Percentiles rank a stretch among this genome's conserved stretches.
phyloP scores from a whole-genome alignment of 257 asterid species.

The Thymus quinquecostatus region DNA sequence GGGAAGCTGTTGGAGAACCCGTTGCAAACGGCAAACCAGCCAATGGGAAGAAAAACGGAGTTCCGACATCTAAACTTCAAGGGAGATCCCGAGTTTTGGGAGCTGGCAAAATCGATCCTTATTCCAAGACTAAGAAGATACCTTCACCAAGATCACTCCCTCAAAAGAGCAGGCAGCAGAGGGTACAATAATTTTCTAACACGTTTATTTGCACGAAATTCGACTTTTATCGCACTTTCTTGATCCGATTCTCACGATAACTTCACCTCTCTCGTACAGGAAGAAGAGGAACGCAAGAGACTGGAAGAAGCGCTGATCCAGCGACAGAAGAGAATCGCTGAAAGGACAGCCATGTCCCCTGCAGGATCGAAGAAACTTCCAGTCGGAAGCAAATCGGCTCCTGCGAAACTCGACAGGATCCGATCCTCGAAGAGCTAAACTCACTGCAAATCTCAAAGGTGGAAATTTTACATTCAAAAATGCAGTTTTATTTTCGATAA shows the following conservation, averaged over 20 bases:
- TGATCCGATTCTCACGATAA: neutral
- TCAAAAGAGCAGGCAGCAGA: slow-evolving; percentile 68
- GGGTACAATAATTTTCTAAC: slow-evolving; percentile 41
- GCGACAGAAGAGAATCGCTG: slow-evolving; percentile 82
- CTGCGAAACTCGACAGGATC: slow-evolving; percentile 45
- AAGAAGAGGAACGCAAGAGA: slow-evolving; percentile 77
- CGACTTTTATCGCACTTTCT: slow-evolving; percentile 8
- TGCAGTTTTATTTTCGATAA: neutral
- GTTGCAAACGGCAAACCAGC: slow-evolving; percentile 46
- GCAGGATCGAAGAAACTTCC: slow-evolving; percentile 48
- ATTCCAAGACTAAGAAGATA: slow-evolving; percentile 54
- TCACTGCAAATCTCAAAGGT: slow-evolving; percentile 6
- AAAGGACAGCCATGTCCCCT: slow-evolving; percentile 64
- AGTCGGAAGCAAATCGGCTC: slow-evolving; percentile 53
- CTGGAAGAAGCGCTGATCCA: slow-evolving; percentile 58
- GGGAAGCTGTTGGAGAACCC: slow-evolving; percentile 38
- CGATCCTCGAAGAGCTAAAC: slow-evolving; percentile 31
- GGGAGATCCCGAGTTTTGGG: slow-evolving; percentile 43
- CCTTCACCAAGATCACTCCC: slow-evolving; percentile 48
- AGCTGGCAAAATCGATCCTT: slow-evolving; percentile 44
- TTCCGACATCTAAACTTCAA: slow-evolving; percentile 39
- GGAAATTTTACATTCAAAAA: slow-evolving; percentile 8
- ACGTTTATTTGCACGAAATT: slow-evolving; percentile 9
- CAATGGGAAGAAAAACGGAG: slow-evolving; percentile 39
- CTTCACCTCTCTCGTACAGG: slow-evolving; percentile 38